Evolutionary conservation across 208 protist species (phyloP), one percentile per base, ranked within the genome.

Genomic region (Acanthamoeba healyi): DNA sequence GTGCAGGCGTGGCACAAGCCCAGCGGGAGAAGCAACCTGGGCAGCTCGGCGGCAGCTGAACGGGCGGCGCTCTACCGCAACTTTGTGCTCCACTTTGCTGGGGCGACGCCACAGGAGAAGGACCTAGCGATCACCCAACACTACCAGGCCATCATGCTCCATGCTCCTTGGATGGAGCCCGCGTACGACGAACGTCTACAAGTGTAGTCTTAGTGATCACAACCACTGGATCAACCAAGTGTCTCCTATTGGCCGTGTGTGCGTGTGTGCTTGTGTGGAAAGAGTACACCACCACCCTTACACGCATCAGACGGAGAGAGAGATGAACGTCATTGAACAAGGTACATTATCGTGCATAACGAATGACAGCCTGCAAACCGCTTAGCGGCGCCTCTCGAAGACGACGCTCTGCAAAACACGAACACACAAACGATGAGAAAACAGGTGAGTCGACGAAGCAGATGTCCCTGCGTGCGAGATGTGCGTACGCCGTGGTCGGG

Each of bases 51-150:
- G 12, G 51, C 1, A 3, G 51, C 1, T 22, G 51, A 22, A 22
- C 12, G 51, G 15, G 12, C 51, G 51, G 51, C 51, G 63, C n/a
- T 72, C 63, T 72, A 72, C 63, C 26, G 63, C 26, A 17, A 36
- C 63, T 72, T 72, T 17, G 63, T 72, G 63, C 63, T 72, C 2
- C 63, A 72, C 34, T 72, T 72, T 72, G 63, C 63, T n/a, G 63
- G 63, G 34, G 63, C 63, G 32, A 40, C 63, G 34, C 63, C 63
- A 10, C 26, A 32, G 32, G 63, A 32, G 34, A 72, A 72, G n/a
- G 63, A 72, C 63, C 26, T 3, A 4, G 63, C 63, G 26, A 72
- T 72, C 26, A n/a, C 63, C 7, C 63, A 19, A 1, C 63, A 72
- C 63, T 72, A 72, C 63, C 26, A 72, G 63, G 63, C 32, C 63